A percentile compares a stretch with the other conserved stretches of the same genome.
Evolutionary conservation across 768 basidiomycete species (phyloP).

Genomic region (Kwoniella europaea): DNA sequence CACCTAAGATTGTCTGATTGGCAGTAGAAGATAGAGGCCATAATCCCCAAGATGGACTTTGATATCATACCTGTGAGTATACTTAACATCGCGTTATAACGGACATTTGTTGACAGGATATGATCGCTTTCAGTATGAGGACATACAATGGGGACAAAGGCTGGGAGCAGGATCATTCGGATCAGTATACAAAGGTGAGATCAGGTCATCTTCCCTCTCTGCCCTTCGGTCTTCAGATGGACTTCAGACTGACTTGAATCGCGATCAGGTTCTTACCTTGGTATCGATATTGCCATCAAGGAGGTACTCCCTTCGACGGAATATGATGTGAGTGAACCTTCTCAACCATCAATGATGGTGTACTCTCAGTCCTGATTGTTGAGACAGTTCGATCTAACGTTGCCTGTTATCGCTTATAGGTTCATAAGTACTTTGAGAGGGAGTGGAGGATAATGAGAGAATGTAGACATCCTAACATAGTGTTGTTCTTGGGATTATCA

Average conservation of each 20-base stretch:
- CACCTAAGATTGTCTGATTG: too few species aligned
- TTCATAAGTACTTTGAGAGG: slow-evolving; percentile 92
- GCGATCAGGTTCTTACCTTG: slow-evolving; percentile 77
- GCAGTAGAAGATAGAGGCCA: too few species aligned
- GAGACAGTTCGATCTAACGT: not conserved
- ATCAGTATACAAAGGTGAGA: slow-evolving; percentile 53
- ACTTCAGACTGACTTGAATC: not conserved
- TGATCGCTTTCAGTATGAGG: too few species aligned
- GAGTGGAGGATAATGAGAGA: slow-evolving; percentile 97
- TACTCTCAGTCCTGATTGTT: not conserved
- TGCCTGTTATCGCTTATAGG: slow-evolving; percentile 30
- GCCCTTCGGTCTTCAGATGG: too few species aligned
- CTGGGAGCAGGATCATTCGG: slow-evolving; percentile 56
- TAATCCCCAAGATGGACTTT: slow-evolving; percentile 48
- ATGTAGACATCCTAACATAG: slow-evolving; percentile 88
- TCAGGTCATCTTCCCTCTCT: not conserved
- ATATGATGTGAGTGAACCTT: slow-evolving; percentile 68
- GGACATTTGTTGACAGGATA: not conserved
- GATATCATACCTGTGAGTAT: slow-evolving; percentile 49
- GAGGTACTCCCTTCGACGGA: slow-evolving; percentile 89
- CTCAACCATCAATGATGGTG: not conserved
- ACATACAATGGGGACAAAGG: slow-evolving; percentile 53
- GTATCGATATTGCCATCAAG: slow-evolving; percentile 94
- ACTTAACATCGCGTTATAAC: not conserved
- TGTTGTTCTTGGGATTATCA: slow-evolving; percentile 77